These are phyloP conservation scores for Mycena polygramma DNA, from an alignment of 768 basidiomycete genomes.

Conservation along the genomic window DNA sequence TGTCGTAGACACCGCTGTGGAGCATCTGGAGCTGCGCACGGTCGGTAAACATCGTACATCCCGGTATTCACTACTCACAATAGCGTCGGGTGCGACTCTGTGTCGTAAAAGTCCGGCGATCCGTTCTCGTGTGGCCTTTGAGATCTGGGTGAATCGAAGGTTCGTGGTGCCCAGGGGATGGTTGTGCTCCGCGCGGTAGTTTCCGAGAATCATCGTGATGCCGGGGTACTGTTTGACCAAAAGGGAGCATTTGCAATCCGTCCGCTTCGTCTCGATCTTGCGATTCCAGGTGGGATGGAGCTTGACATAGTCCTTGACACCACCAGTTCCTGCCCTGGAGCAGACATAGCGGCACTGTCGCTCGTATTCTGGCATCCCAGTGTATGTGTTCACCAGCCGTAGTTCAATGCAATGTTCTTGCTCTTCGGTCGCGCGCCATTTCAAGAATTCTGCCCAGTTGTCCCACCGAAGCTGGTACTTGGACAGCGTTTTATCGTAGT, in stretches of 20 bases:
- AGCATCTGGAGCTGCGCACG: conserved; percentile 13
- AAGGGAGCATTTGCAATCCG: conserved; percentile 1
- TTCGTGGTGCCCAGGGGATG: not conserved
- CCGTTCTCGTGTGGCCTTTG: not conserved
- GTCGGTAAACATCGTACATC: not conserved
- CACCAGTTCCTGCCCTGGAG: not conserved
- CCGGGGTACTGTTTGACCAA: not conserved
- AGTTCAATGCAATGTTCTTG: not conserved
- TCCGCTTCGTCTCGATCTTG: not conserved
- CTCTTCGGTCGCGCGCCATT: not conserved
- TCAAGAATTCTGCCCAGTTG: not conserved
- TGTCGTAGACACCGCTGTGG: conserved; percentile 15
- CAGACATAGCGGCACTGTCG: not conserved
- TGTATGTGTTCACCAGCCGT: not conserved
- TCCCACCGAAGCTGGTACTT: not conserved
- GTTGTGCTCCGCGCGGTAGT: not conserved
- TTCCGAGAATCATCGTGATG: not conserved
- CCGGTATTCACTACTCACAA: not conserved
- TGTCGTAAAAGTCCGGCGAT: conserved; percentile 13
- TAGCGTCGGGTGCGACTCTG: not conserved
- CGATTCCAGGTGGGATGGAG: not conserved
- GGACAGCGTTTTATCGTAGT: not conserved
- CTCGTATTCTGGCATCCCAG: not conserved
- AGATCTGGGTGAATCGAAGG: not conserved
- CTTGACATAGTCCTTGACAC: not conserved